These are phyloP conservation scores for Candida railenensis DNA, from an alignment of 805 yeast species.

Conservation along the genomic window DNA sequence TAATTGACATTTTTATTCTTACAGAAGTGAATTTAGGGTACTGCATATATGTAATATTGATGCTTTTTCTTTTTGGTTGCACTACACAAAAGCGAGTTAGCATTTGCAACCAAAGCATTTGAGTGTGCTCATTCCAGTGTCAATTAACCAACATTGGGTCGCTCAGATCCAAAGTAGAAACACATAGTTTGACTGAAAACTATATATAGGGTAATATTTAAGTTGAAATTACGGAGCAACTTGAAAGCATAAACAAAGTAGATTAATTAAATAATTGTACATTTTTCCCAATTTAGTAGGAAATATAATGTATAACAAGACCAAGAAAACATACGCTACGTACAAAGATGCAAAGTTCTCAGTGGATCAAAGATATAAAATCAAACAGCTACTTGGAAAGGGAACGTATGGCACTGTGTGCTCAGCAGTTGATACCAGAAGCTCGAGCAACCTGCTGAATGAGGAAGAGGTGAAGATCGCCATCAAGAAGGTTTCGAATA, in stretches of 20 bases:
- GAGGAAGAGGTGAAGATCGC: conserved; percentile 50
- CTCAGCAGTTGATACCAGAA: conserved; percentile 58
- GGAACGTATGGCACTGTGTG: conserved; percentile 90
- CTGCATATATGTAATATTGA: not conserved
- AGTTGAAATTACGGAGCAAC: too few species aligned
- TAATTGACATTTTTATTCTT: too few species aligned
- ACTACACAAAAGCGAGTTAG: not conserved
- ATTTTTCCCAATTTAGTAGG: too few species aligned
- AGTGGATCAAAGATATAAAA: conserved; percentile 58
- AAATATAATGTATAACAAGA: not conserved
- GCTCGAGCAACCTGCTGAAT: conserved; percentile 18
- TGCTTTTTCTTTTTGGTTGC: not conserved
- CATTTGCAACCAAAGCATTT: not conserved
- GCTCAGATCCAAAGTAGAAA: too few species aligned
- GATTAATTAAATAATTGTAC: too few species aligned
- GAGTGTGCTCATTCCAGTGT: too few species aligned
- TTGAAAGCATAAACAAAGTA: too few species aligned
- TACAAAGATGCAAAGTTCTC: conserved; percentile 57
- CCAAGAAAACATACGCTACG: not conserved
- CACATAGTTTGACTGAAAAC: too few species aligned
- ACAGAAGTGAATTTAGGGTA: not conserved
- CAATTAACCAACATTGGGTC: too few species aligned
- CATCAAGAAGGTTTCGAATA: conserved; percentile 74
- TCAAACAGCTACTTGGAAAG: conserved; percentile 64
- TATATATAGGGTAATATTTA: too few species aligned